Conservation (phyloP, 108 stramenopile species). For the Nitzschia sp. region DNA sequence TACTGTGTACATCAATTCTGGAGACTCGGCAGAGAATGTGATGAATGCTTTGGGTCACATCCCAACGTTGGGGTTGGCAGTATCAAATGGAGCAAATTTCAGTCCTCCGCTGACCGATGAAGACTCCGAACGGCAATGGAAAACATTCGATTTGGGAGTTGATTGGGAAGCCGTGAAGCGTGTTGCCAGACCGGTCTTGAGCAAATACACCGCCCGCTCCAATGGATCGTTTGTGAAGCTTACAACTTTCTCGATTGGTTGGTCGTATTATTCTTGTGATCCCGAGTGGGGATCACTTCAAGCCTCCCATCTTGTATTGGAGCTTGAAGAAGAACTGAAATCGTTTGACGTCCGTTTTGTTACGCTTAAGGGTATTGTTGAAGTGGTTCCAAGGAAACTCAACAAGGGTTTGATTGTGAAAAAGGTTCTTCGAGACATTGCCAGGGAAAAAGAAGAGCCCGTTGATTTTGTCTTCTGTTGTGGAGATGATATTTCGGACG, state of each 20-base stretch:
- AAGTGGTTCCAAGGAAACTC: conserved; percentile 81
- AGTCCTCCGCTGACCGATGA: conserved; percentile 53
- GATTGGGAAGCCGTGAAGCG: conserved; percentile 90
- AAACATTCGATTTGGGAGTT: conserved; percentile 87
- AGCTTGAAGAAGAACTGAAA: conserved; percentile 85
- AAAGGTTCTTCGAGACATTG: conserved; percentile 73
- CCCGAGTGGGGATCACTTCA: conserved; percentile 98
- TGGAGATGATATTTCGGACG: conserved; percentile 94
- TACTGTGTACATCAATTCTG: conserved; percentile 90
- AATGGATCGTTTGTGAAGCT: conserved; percentile 90
- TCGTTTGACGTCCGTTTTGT: conserved; percentile 92
- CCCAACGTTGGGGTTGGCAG: conserved; percentile 85
- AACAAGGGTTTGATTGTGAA: conserved; percentile 89
- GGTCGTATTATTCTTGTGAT: conserved; percentile 97
- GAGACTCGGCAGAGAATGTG: conserved; percentile 83
- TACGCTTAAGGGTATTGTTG: conserved; percentile 85
- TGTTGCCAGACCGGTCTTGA: conserved; percentile 87
- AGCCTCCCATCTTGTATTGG: conserved; percentile 86
- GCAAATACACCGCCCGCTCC: conserved; percentile 91
- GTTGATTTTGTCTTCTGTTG: conserved; percentile 91
- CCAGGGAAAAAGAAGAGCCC: conserved; percentile 28
- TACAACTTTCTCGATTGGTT: conserved; percentile 91
- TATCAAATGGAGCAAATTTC: conserved; percentile 90
- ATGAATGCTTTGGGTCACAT: conserved; percentile 83
- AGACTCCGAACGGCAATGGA: conserved; percentile 51